phyloP scores from a whole-genome alignment of 2,329 filamentous ascomycete genomes.

The Pseudocercospora macadamiae region DNA sequence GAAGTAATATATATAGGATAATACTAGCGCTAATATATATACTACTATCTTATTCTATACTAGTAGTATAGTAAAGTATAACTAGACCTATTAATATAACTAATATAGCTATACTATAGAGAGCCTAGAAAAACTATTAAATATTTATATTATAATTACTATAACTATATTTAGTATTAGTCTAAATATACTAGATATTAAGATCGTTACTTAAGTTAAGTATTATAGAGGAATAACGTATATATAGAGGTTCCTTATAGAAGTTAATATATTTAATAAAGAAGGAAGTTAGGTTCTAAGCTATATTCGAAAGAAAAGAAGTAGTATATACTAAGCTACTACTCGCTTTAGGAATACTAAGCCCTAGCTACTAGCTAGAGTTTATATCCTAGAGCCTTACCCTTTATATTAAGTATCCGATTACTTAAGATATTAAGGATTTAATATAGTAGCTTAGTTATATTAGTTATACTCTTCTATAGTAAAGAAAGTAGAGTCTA shows the following conservation, averaged over 20 bases:
- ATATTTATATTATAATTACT: neutral
- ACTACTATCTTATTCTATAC: neutral
- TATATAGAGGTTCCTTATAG: no score
- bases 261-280: no score
- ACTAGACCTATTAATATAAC: neutral
- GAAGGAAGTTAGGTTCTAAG: no score
- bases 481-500: neutral
- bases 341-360: no score
- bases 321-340: no score
- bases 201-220: no score
- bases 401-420: neutral
- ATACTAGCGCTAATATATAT: neutral
- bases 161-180: neutral
- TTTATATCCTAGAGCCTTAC: neutral
- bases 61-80: no score
- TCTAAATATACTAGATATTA: no score
- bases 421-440: neutral
- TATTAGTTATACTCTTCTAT: neutral
- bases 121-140: neutral
- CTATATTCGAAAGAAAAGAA: no score
- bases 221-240: no score
- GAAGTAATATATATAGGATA: neutral
- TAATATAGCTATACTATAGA: neutral
- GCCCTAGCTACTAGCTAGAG: no score
- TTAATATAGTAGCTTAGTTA: neutral